phyloP scores from a whole-genome alignment of 305 asterid genomes.

The Solanum chacoense region DNA sequence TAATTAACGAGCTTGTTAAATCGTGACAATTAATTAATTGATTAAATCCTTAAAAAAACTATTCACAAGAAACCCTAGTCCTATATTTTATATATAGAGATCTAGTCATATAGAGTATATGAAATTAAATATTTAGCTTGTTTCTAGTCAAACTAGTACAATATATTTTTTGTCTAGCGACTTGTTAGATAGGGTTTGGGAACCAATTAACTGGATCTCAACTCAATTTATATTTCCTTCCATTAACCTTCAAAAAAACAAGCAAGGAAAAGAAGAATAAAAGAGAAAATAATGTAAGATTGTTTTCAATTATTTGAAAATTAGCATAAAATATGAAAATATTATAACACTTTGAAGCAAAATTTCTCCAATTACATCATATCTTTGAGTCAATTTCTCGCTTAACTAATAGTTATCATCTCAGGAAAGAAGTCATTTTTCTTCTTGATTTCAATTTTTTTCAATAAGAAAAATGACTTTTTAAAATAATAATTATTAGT shows the following conservation, averaged over 20 bases:
- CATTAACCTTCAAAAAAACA: background rate
- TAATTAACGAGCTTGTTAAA: background rate
- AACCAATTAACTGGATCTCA: background rate
- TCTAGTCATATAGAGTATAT: background rate
- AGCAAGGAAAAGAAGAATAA: background rate
- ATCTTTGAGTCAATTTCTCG: background rate
- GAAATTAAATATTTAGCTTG: background rate
- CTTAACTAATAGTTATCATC: background rate
- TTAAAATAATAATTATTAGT: background rate
- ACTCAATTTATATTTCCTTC: background rate
- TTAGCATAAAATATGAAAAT: constrained; percentile 35
- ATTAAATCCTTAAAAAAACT: background rate
- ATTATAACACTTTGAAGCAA: background rate
- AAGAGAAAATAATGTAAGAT: background rate
- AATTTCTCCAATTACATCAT: background rate
- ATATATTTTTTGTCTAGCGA: background rate
- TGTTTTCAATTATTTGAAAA: background rate
- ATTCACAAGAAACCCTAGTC: background rate
- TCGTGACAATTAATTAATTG: background rate
- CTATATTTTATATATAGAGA: background rate
- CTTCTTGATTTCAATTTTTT: background rate
- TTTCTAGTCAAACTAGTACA: background rate
- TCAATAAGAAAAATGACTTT: background rate
- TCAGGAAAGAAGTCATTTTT: background rate
- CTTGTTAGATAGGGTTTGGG: background rate